A percentile compares a stretch with the other conserved stretches of the same genome.
phyloP scores from a whole-genome alignment of 2,329 filamentous ascomycete species.

The Clonostachys sp. region DNA sequence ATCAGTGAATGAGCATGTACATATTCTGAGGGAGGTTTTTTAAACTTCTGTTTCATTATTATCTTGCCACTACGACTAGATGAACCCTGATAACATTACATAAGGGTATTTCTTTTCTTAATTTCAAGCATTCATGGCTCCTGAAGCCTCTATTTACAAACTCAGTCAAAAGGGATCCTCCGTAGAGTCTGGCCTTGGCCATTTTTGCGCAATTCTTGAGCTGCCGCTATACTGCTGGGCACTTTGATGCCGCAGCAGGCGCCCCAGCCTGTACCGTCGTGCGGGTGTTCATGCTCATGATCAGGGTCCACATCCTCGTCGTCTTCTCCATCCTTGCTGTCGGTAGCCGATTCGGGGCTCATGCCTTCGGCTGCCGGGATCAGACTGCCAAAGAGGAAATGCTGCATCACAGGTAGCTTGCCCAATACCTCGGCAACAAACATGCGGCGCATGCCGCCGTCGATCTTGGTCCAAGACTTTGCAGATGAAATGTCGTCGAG shows the following conservation, averaged over 20 bases:
- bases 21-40: neutral
- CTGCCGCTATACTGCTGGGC: slow-evolving; percentile 87
- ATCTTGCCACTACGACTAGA: neutral
- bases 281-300: slow-evolving; percentile 41
- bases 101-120: neutral
- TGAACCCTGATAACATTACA: neutral
- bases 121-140: neutral
- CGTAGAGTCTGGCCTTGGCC: slow-evolving; percentile 57
- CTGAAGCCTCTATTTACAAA: neutral
- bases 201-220: slow-evolving; percentile 79
- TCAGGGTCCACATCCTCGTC: slow-evolving; percentile 41
- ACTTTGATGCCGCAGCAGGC: slow-evolving; percentile 99
- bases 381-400: slow-evolving; percentile 88
- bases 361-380: slow-evolving; percentile 79
- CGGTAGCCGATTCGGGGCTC: slow-evolving; percentile 43
- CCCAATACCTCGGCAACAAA: slow-evolving; percentile 88
- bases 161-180: slow-evolving; percentile 76
- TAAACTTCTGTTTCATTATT: neutral
- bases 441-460: slow-evolving; percentile 95
- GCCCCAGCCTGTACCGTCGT: slow-evolving; percentile 72
- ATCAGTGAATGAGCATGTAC: no score
- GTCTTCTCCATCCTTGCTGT: slow-evolving; percentile 38
- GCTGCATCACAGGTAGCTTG: slow-evolving; percentile 97
- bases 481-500: slow-evolving; percentile 93
- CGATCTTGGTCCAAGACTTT: slow-evolving; percentile 87